phyloP scores from a whole-genome alignment of 495 filamentous ascomycete genomes.

The Immersiella caudata region DNA sequence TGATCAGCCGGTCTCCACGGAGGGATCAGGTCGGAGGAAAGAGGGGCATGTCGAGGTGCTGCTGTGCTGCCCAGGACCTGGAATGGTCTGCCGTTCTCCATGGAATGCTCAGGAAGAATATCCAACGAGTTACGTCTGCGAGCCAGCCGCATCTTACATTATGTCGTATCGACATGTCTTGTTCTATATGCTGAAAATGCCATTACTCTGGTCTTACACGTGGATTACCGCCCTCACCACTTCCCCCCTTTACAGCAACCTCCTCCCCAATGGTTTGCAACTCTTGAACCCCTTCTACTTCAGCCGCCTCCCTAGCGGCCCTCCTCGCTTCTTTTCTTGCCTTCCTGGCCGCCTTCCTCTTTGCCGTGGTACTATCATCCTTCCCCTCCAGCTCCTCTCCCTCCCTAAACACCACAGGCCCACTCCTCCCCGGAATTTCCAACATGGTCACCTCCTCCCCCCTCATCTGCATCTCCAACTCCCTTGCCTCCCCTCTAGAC shows the following conservation, averaged over 20 bases:
- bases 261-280: slow-evolving; percentile 66
- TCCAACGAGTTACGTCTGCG: neutral
- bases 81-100: too few species aligned
- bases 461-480: neutral
- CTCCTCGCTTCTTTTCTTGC: slow-evolving; percentile 62
- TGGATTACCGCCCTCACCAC: neutral
- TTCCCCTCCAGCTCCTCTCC: neutral
- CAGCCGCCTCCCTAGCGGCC: slow-evolving; percentile 74
- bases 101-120: too few species aligned
- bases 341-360: neutral
- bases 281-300: slow-evolving; percentile 61
- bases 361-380: neutral
- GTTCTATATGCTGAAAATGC: neutral
- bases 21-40: too few species aligned
- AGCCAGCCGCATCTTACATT: neutral
- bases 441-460: neutral
- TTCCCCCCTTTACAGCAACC: slow-evolving; percentile 30
- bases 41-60: too few species aligned
- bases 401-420: slow-evolving; percentile 1
- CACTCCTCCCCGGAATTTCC: neutral
- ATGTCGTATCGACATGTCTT: neutral
- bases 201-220: neutral
- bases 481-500: neutral
- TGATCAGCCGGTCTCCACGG: too few species aligned
- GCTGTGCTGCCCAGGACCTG: too few species aligned